Evolutionary conservation across 208 protist species (phyloP), one percentile per base, ranked within the genome.

Genomic region (Trypanosoma rangeli): DNA sequence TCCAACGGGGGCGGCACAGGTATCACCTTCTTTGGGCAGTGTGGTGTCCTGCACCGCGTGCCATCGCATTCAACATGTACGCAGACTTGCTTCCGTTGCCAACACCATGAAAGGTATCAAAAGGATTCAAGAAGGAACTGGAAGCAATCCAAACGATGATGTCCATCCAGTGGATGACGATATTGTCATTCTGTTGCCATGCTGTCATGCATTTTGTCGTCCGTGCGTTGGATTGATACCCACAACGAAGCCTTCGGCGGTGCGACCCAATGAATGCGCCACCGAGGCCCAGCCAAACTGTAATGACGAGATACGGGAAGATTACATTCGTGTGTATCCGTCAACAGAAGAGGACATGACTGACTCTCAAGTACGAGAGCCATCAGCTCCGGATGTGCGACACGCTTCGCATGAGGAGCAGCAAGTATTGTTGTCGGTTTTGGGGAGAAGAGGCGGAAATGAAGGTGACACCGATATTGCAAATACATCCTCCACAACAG

Each of bases 131-230:
- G 39, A 42, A 4, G 52, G 20, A 53, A 15, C 1, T 28, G 37
- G 12, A 9, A 46, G 29, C 20, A 54, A 44, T 20, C 1, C n/a
- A 50, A 50, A 68, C 20, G 22, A 44, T 59, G 35, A 56, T n/a
- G 29, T n/a, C 35, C 24, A 59, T 42, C 3, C 48, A 18, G 64
- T 54, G 22, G 78, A 78, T 70, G 74, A 84, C 39, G 26, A 68
- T 37, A 60, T 78, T 13, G 70, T 75, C 22, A 67, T 84, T 55
- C 57, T 84, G 31, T 61, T 84, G 13, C 79, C 79, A 24, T 84
- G 79, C 67, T 52, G 66, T 52, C 79, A 84, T 68, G 59, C 68
- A 29, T 69, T 71, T 53, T 84, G 79, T 61, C 69, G 68, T 61
- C 35, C 46, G 18, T 83, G 78, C 48, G 22, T 79, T 22, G 78